Percentiles rank a stretch among this genome's conserved stretches.
phyloP scores from a whole-genome alignment of 202 grass and related monocot genomes.

The Panicum hallii region DNA sequence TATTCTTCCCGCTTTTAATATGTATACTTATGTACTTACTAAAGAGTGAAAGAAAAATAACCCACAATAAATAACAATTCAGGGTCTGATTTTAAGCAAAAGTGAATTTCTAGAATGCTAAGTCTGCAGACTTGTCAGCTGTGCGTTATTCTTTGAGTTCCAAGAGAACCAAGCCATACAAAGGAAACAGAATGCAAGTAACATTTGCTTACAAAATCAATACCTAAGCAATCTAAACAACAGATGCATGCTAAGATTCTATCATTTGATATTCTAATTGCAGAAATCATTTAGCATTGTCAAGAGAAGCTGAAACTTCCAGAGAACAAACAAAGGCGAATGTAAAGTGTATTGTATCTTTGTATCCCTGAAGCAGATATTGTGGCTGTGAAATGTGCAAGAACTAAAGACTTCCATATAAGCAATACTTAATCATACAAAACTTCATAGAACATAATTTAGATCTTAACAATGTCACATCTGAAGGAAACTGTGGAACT shows the following conservation, averaged over 20 bases:
- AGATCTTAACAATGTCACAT: background rate
- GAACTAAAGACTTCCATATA: background rate
- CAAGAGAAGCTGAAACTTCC: background rate
- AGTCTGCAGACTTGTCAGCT: background rate
- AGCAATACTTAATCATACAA: background rate
- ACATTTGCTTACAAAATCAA: background rate
- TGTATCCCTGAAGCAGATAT: conserved; percentile 27
- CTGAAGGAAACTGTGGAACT: background rate
- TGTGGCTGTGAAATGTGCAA: background rate
- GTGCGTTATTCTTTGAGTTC: background rate
- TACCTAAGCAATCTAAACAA: background rate
- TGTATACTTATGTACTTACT: background rate
- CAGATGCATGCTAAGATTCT: conserved; percentile 3
- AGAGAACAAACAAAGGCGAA: background rate
- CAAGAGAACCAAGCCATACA: background rate
- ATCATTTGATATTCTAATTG: background rate
- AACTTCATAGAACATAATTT: background rate
- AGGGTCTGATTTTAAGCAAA: conserved; percentile 9
- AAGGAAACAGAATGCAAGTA: conserved; percentile 10
- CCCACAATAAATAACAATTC: background rate
- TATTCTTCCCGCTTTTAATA: background rate
- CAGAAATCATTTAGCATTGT: conserved; percentile 2
- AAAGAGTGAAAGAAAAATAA: background rate
- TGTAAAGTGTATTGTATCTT: background rate
- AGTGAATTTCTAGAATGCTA: background rate